Percentiles rank a stretch among this genome's conserved stretches.
These are phyloP conservation scores for Solanum hybrid DNA, from an alignment of 305 asterid species.

Conservation along the genomic window DNA sequence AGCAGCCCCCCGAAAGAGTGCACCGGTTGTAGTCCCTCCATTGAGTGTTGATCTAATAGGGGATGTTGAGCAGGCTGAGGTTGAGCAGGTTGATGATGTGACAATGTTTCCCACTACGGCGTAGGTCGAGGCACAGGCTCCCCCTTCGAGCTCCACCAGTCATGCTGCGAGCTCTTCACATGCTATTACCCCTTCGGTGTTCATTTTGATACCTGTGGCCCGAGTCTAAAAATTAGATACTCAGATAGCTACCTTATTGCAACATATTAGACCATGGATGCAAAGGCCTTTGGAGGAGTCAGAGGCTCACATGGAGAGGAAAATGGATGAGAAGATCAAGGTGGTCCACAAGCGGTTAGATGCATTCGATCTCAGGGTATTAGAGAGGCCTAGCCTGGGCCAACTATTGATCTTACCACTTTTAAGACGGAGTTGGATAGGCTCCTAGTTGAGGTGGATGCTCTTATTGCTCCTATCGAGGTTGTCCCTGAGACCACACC, in stretches of 20 bases:
- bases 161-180: background rate
- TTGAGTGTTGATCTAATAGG: too few species aligned
- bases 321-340: background rate
- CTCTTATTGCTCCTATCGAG: background rate
- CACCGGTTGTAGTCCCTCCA: too few species aligned
- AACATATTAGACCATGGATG: background rate
- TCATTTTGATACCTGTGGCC: background rate
- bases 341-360: background rate
- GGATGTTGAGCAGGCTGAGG: too few species aligned
- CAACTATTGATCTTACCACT: background rate
- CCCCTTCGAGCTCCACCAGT: background rate
- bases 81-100: background rate
- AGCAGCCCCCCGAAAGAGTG: too few species aligned
- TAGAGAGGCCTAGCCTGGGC: background rate
- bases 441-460: background rate
- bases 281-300: background rate
- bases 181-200: background rate
- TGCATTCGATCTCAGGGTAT: background rate
- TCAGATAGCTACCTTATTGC: background rate
- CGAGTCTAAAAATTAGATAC: background rate
- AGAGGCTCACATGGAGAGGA: background rate
- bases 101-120: background rate
- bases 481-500: background rate
- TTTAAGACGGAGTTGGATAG: background rate
- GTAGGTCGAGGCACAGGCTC: background rate